Percentiles rank a stretch among this genome's conserved stretches.
These are phyloP conservation scores for Yamadazyma mexicana DNA, from an alignment of 1,139 yeast genomes.

Conservation along the genomic window DNA sequence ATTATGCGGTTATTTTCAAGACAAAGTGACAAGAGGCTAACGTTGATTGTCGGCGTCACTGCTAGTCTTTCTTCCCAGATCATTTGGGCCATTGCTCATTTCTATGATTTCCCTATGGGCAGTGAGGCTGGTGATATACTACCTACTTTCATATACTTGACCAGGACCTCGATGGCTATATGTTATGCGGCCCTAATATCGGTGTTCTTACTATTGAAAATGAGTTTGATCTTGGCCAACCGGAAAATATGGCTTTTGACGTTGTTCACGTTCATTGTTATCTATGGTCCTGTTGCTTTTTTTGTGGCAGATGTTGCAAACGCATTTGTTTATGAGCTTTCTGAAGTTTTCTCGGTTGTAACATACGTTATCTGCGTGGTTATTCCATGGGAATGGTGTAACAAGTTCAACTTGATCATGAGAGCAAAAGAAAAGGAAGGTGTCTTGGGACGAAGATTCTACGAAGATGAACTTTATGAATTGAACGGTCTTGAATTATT, in stretches of 20 bases:
- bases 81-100: slow-evolving; percentile 69
- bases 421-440: slow-evolving; percentile 74
- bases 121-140: slow-evolving; percentile 57
- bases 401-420: slow-evolving; percentile 61
- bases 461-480: slow-evolving; percentile 63
- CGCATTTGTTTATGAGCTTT: slow-evolving; percentile 67
- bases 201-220: slow-evolving; percentile 57
- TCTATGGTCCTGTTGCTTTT: slow-evolving; percentile 68
- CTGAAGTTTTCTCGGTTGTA: slow-evolving; percentile 71
- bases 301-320: slow-evolving; percentile 78
- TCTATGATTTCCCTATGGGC: slow-evolving; percentile 34
- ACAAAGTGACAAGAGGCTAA: slow-evolving; percentile 66
- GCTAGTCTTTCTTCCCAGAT: slow-evolving; percentile 61
- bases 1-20: slow-evolving; percentile 71
- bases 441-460: slow-evolving; percentile 74
- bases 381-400: slow-evolving; percentile 88
- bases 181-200: slow-evolving; percentile 69
- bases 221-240: slow-evolving; percentile 54
- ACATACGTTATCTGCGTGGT: slow-evolving; percentile 74
- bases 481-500: slow-evolving; percentile 45
- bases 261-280: slow-evolving; percentile 55
- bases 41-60: slow-evolving; percentile 60
- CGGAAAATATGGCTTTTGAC: slow-evolving; percentile 55
- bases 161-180: slow-evolving; percentile 72
- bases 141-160: slow-evolving; percentile 77